phyloP scores from a whole-genome alignment of 805 yeast species.

The Candida maris region DNA sequence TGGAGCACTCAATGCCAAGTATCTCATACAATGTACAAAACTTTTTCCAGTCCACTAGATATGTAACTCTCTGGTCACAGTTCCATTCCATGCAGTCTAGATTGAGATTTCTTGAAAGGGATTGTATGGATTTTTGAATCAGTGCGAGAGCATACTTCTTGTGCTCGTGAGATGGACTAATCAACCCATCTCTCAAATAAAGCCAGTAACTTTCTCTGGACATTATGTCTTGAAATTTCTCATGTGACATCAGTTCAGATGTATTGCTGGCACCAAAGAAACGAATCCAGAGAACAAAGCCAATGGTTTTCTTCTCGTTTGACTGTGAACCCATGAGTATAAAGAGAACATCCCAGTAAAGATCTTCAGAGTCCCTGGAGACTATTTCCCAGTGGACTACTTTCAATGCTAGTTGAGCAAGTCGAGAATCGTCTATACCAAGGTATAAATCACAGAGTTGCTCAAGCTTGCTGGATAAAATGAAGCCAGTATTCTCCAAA shows the following conservation, averaged over 20 bases:
- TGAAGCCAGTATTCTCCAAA: constrained; percentile 13
- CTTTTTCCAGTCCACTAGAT: constrained; percentile 61
- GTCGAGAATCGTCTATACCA: constrained; percentile 35
- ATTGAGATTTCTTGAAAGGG: constrained; percentile 34
- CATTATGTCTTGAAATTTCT: constrained; percentile 1
- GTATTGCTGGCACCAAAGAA: constrained; percentile 33
- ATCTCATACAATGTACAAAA: constrained; percentile 75
- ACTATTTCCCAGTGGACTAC: constrained; percentile 36
- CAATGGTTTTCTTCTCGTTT: constrained; percentile 35
- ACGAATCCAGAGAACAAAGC: constrained; percentile 55
- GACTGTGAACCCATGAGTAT: constrained; percentile 30
- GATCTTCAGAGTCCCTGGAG: constrained; percentile 19
- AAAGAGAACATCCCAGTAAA: constrained; percentile 46
- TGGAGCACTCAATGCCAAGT: constrained; percentile 76
- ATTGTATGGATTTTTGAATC: constrained; percentile 55
- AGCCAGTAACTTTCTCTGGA: constrained; percentile 48
- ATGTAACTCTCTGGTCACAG: constrained; percentile 21
- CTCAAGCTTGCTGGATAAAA: constrained; percentile 18
- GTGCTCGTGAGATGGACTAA: constrained; percentile 56
- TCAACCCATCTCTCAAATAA: constrained; percentile 52
- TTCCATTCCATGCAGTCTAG: constrained; percentile 45
- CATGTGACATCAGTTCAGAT: background rate
- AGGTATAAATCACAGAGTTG: constrained; percentile 32
- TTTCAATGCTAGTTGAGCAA: constrained; percentile 32
- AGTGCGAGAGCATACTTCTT: constrained; percentile 67